Evolutionary conservation across 2,329 filamentous ascomycete genomes (phyloP).

Genomic region (Aspergillus sergii): DNA sequence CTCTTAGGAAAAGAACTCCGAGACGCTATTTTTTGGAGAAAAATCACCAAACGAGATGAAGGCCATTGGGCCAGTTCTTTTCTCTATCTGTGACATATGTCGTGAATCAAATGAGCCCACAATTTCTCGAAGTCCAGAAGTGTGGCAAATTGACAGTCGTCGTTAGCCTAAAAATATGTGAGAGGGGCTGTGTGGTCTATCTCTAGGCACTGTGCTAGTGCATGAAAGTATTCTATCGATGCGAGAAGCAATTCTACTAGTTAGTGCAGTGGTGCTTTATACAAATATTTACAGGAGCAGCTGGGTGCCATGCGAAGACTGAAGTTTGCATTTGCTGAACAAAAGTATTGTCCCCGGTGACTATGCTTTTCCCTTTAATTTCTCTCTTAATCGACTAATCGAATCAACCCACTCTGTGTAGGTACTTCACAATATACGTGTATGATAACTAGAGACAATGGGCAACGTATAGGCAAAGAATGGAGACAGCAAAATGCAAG

Average conservation of each 20-base stretch:
- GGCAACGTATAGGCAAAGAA: too few species aligned
- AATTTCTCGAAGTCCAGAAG: background rate
- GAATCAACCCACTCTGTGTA: background rate
- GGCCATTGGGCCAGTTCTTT: background rate
- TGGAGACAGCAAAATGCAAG: background rate
- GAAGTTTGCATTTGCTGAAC: background rate
- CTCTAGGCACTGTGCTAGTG: background rate
- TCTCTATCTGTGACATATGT: background rate
- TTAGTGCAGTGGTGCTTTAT: background rate
- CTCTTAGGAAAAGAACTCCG: background rate
- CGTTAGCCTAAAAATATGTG: too few species aligned
- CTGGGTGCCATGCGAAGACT: background rate
- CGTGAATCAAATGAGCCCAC: background rate
- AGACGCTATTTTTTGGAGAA: background rate
- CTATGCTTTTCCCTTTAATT: background rate
- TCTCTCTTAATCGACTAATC: background rate
- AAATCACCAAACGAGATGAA: too few species aligned
- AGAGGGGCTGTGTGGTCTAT: background rate
- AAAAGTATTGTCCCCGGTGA: background rate
- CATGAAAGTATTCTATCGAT: background rate
- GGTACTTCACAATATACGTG: background rate
- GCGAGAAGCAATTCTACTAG: background rate
- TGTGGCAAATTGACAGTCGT: background rate
- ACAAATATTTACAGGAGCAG: background rate
- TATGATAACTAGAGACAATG: background rate